These are phyloP conservation scores for Nigrospora osmanthi DNA, from an alignment of 2,329 filamentous ascomycete genomes.

Conservation along the genomic window DNA sequence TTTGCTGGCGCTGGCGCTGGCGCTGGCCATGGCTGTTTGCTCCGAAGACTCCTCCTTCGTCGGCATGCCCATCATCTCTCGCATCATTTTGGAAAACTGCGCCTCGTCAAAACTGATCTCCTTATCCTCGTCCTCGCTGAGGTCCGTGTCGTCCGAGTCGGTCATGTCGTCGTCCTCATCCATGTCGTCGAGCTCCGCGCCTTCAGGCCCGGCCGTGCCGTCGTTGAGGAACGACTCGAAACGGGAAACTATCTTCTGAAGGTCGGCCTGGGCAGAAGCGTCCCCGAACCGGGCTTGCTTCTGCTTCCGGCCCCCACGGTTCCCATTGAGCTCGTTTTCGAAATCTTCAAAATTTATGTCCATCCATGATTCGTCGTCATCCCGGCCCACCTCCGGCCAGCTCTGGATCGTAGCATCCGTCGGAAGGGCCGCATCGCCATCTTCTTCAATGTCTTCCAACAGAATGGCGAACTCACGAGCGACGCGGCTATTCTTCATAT, in stretches of 20 bases:
- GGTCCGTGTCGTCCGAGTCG: constrained; percentile 43
- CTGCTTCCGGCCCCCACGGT: constrained; percentile 19
- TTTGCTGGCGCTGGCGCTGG: constrained; percentile 3
- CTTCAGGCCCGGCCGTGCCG: constrained; percentile 71
- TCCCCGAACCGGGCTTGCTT: constrained; percentile 50
- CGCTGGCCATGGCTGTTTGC: too few relatives aligned
- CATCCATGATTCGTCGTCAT: constrained; percentile 86
- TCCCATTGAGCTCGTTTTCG: constrained; percentile 65
- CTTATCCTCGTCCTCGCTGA: constrained; percentile 61
- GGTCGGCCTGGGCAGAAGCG: constrained; percentile 59
- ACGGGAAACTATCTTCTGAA: constrained; percentile 86
- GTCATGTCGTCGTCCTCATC: constrained; percentile 53
- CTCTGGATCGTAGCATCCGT: constrained; percentile 60
- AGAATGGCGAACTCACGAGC: constrained; percentile 71
- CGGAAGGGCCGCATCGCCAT: constrained; percentile 60
- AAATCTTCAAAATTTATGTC: constrained; percentile 89
- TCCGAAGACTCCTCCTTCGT: constrained; percentile 9
- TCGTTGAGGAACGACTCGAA: constrained; percentile 91
- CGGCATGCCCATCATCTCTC: constrained; percentile 75
- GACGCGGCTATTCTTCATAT: constrained; percentile 58
- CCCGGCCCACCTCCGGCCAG: constrained; percentile 56
- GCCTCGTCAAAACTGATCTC: constrained; percentile 77
- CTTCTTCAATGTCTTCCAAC: constrained; percentile 66
- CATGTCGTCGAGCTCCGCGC: constrained; percentile 66
- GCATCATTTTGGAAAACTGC: constrained; percentile 82